Base-by-base conservation (phyloP, 257 asterid species). In the Handroanthus guayacan region DNA sequence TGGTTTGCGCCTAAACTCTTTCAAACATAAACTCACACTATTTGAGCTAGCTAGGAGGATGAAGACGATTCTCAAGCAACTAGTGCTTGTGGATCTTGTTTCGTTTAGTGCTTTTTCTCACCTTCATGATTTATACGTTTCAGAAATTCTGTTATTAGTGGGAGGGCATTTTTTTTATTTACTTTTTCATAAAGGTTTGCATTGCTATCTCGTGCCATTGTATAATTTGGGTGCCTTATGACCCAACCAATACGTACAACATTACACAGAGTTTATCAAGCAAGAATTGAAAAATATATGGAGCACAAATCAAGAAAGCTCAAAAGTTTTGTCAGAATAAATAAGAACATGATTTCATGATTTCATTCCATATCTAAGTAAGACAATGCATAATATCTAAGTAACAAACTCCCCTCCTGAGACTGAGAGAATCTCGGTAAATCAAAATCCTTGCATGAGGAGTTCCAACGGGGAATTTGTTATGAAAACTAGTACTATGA, bases 1-100 rank as follows among this genome's bases (percentile, higher is more conserved):
- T 69, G 75, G 75, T 69, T 69, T 51, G 52, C 64, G 37, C 75
- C 75, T 36, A 67, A 48, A 67, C 43, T 67, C 47, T 62, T 61
- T 36, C 36, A 17, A 14, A 13, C n/a, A 5, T 5, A 12, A 51
- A 51, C 18, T 51, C 14, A 47, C 2, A n/a, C n/a, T 3, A 51
- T 51, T 55, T 10, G 2, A 62, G 48, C n/a, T n/a, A n/a, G n/a
- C n/a, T n/a, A n/a, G n/a, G n/a, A n/a, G n/a, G n/a, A n/a, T n/a
- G 12, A 4, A 5, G 20, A 62, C 5, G 5, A 14, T 62, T 62
- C 62, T 55, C 62, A 16, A 55, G 7, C 62, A 55, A 14, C 25
- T n/a, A 5, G 48, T 44, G 48, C 48, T 44, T 14, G 25, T 5
- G 5, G 55, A 39, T 0, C 4, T 39, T 16, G n/a, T n/a, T n/a